Percentiles rank a stretch among this genome's conserved stretches.
Conservation (phyloP, 1,139 yeast species). For the Kodamaea alishanica region DNA sequence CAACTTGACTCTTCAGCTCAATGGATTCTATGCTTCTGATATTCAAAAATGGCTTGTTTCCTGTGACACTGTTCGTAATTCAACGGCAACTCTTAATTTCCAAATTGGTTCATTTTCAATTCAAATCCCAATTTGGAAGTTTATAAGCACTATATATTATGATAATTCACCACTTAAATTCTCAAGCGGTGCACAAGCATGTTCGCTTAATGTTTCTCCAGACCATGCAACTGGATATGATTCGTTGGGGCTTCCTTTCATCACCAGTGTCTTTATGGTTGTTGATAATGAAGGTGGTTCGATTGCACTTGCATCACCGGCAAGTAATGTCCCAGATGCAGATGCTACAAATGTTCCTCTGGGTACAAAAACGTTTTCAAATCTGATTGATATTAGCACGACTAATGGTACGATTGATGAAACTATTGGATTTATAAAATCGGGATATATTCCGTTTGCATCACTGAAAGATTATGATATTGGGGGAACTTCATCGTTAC, state of each 20-base stretch:
- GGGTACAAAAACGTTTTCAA: slow-evolving; percentile 2
- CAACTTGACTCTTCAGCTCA: slow-evolving; percentile 67
- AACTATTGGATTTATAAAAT: slow-evolving; percentile 28
- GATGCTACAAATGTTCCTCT: not conserved
- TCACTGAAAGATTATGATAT: slow-evolving; percentile 6
- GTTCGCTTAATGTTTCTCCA: slow-evolving; percentile 56
- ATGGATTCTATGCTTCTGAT: slow-evolving; percentile 58
- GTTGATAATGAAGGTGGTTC: slow-evolving; percentile 60
- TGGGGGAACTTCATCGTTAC: slow-evolving; percentile 21
- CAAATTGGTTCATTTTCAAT: slow-evolving; percentile 52
- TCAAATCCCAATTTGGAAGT: slow-evolving; percentile 49
- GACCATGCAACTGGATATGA: slow-evolving; percentile 49
- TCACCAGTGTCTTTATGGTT: slow-evolving; percentile 56
- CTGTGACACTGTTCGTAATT: slow-evolving; percentile 42
- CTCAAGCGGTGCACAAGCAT: slow-evolving; percentile 55
- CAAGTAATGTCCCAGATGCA: slow-evolving; percentile 13
- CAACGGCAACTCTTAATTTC: slow-evolving; percentile 54
- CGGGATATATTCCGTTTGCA: slow-evolving; percentile 52
- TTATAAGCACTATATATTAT: slow-evolving; percentile 42
- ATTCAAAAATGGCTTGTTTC: slow-evolving; percentile 62
- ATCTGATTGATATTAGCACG: slow-evolving; percentile 1
- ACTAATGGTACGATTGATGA: slow-evolving; percentile 2
- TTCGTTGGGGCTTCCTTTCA: slow-evolving; percentile 59
- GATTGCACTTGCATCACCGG: slow-evolving; percentile 55
- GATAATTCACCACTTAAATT: slow-evolving; percentile 38